Base-by-base conservation (phyloP, 2,329 filamentous ascomycete species). In the Exophiala aquamarina region DNA sequence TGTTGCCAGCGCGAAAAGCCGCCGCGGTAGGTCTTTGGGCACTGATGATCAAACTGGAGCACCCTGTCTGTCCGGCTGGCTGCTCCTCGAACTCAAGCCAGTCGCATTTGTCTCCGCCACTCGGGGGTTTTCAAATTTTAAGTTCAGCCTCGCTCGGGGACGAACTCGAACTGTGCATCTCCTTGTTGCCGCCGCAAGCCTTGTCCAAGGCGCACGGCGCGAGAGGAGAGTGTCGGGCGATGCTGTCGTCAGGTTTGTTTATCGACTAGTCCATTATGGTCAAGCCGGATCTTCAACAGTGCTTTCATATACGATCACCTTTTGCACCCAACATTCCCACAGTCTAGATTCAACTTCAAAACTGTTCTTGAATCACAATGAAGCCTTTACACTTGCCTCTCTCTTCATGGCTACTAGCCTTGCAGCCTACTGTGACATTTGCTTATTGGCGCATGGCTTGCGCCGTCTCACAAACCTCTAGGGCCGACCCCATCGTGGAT, bases 401-500 rank as follows among this genome's bases (percentile, higher is more conserved):
- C 13, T 38, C 39, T 9, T 14, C 47, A 11, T 51, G 48, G 45
- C 39, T 50, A 3, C 32, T 52, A 28, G 39, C 40, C 23, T 29
- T 55, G 31, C 49, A 52, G 8, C 41, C 49, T 13, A 23, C 31
- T 14, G 26, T 49, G 17, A 44, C 52, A 14, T 19, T 42, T 15
- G 90, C 86, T 50, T 95, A 95, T 69, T 95, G 88, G 89, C 88
- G 90, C 63, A 87, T 95, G 79, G 86, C 88, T 60, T 95, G 89
- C 68, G 80, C 58, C 82, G 82, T 50, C 77, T 78, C 40, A 74
- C 83, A 59, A 86, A 83, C 56, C 63, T 86, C 82, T 41, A 50
- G 55, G 14, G 32, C 50, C 28, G 89, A 95, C 63, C 89, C 89
- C 17, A 74, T 95, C 43, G 75, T 93, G 44, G 76, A 81, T 49